A percentile compares a stretch with the other conserved stretches of the same genome.
These are phyloP conservation scores for Penicillium brasilianum DNA, from an alignment of 2,329 filamentous ascomycete species.

Conservation along the genomic window DNA sequence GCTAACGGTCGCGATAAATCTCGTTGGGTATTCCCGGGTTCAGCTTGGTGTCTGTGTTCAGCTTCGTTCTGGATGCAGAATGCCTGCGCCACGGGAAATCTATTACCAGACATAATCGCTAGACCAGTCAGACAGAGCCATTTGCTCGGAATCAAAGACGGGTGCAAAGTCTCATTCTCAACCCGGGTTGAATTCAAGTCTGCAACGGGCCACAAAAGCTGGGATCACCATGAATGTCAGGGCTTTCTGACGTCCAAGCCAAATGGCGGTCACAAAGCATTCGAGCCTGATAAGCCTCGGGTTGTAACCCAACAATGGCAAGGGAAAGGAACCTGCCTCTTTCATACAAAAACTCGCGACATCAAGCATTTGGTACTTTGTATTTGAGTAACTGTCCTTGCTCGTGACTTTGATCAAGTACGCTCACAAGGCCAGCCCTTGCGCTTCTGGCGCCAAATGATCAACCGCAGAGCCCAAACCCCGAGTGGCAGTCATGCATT, in stretches of 20 bases:
- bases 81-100: background rate
- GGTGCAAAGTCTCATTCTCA: background rate
- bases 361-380: background rate
- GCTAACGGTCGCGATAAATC: background rate
- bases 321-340: background rate
- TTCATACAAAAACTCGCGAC: background rate
- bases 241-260: background rate
- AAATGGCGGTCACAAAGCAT: background rate
- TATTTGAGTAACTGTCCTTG: background rate
- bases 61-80: background rate
- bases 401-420: background rate
- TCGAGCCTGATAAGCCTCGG: background rate
- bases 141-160: no score
- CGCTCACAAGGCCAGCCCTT: conserved; percentile 5
- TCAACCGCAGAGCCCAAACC: background rate
- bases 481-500: conserved; percentile 18
- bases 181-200: background rate
- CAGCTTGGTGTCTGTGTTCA: background rate
- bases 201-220: background rate
- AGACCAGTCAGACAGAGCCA: background rate
- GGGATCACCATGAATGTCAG: background rate
- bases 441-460: conserved; percentile 21
- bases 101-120: background rate
- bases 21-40: background rate
- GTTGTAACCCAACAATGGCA: background rate